phyloP scores from a whole-genome alignment of 2,329 filamentous ascomycete genomes.

The Tolypocladium guangdongense region DNA sequence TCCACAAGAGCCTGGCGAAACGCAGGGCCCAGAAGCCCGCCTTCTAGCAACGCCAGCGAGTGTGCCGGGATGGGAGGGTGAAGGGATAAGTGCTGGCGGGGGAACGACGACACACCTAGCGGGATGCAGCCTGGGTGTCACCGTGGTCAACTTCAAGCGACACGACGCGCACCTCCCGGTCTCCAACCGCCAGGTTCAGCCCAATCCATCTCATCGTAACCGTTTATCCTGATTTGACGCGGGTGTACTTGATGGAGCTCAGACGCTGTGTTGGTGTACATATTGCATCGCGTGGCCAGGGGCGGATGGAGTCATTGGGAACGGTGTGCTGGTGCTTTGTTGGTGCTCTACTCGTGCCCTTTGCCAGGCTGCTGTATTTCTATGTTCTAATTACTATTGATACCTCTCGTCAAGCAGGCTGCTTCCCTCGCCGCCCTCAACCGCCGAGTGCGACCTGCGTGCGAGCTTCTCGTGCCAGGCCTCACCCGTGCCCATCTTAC shows the following conservation, averaged over 20 bases:
- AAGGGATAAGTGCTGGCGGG: neutral
- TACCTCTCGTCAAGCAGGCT: constrained; percentile 7
- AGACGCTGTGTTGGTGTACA: constrained; percentile 2
- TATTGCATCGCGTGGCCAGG: constrained; percentile 2
- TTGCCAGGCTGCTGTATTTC: constrained; percentile 13
- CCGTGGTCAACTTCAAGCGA: neutral
- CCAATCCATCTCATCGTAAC: neutral
- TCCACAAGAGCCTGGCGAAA: constrained; percentile 20
- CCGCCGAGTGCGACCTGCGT: neutral
- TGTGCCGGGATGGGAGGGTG: neutral
- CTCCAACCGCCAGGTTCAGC: neutral
- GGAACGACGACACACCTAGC: neutral
- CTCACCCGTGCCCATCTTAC: constrained; percentile 10
- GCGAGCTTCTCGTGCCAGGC: neutral
- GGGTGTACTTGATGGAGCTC: constrained; percentile 1
- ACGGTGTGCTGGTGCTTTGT: constrained; percentile 6
- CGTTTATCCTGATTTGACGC: neutral
- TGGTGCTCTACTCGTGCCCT: constrained; percentile 2
- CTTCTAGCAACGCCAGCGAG: constrained; percentile 7
- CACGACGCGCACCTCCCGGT: neutral
- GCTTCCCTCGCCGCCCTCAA: neutral
- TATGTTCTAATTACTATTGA: constrained; percentile 11
- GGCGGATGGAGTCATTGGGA: neutral
- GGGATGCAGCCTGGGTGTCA: neutral
- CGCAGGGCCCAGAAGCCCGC: constrained; percentile 22